phyloP scores from a whole-genome alignment of 2,329 filamentous ascomycete species.

The Ceratocystis harringtonii region DNA sequence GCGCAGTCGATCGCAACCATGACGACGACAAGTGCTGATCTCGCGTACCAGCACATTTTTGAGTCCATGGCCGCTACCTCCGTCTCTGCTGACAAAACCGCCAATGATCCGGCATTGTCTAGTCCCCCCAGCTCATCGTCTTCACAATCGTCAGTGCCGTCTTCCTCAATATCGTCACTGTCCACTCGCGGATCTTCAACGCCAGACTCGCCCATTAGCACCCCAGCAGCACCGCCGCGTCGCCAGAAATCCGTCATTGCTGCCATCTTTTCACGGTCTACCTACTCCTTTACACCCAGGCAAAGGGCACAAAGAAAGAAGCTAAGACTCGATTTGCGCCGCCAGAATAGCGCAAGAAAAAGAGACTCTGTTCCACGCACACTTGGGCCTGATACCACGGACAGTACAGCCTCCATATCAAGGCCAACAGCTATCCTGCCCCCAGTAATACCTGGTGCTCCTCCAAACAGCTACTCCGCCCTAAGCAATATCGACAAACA shows the following conservation, averaged over 20 bases:
- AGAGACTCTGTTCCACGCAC: not conserved
- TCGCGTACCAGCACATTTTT: slow-evolving; percentile 15
- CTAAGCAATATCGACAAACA: slow-evolving; percentile 4
- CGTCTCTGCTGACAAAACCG: not conserved
- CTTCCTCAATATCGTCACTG: slow-evolving; percentile 1
- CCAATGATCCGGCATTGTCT: not conserved
- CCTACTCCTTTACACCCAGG: slow-evolving; percentile 5
- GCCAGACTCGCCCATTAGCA: slow-evolving; percentile 6
- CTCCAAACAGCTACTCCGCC: not conserved
- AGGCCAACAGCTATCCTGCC: not conserved
- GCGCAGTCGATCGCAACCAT: slow-evolving; percentile 7
- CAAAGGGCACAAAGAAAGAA: slow-evolving; percentile 11
- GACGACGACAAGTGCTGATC: slow-evolving; percentile 13
- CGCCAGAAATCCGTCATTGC: slow-evolving; percentile 12
- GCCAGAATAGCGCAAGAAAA: not conserved
- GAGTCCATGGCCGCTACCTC: not conserved
- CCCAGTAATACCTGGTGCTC: not conserved
- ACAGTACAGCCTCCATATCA: not conserved
- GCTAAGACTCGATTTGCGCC: not conserved
- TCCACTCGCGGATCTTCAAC: slow-evolving; percentile 6
- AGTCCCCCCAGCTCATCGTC: slow-evolving; percentile 4
- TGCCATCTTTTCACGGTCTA: slow-evolving; percentile 12
- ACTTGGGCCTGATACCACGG: not conserved
- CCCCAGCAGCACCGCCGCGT: slow-evolving; percentile 7
- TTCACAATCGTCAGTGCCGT: slow-evolving; percentile 5